Base-by-base conservation (phyloP, 2,329 filamentous ascomycete genomes). In the Boeremia exigua region DNA sequence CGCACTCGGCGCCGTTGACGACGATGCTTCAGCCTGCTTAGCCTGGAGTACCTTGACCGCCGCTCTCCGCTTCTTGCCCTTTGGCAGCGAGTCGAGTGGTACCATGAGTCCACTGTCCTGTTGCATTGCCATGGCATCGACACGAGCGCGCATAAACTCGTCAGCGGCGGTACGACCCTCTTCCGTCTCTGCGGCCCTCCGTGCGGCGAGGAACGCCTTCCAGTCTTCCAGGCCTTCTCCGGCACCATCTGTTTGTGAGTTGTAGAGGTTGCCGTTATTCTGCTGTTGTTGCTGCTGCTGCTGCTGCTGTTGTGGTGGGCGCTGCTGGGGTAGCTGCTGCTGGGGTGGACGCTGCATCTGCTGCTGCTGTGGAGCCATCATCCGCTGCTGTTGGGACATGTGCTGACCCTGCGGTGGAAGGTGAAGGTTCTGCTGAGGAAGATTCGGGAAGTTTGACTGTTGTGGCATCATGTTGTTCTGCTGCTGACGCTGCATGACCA, bases 21-120 rank as follows among this genome's bases (percentile, higher is more conserved):
- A 63, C 36, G 67, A 67, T 37, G 62, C 61, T 42, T 70, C 69
- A 27, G 65, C 69, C 50, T 71, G 84, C 70, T 94, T 89, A 47
- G 84, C 82, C 57, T 88, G 84, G 29, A 70, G 62, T 1, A 73
- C 68, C 17, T 69, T 69, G 1, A 75, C 65, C 9, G 77, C 70
- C 17, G 69, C 68, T 52, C 75, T 77, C 47, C 76, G 74, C 59
- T 77, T 77, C 48, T 74, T 78, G 30, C 73, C 68, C 48, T 75
- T 73, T n/a, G 71, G 69, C 59, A 83, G 82, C 61, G 87, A 80
- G 62, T 83, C 81, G 10, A 92, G 80, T 2, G 90, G 88, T 15
- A 92, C 74, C 88, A 93, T 91, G 54, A 93, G 78, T 7, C 90
- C 90, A 44, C 87, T 90, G 71, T 93, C 88, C 80, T 92, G 88